A percentile compares a stretch with the other conserved stretches of the same genome.
Conservation (phyloP, 2,329 filamentous ascomycete genomes). For the Diaporthe sp. region DNA sequence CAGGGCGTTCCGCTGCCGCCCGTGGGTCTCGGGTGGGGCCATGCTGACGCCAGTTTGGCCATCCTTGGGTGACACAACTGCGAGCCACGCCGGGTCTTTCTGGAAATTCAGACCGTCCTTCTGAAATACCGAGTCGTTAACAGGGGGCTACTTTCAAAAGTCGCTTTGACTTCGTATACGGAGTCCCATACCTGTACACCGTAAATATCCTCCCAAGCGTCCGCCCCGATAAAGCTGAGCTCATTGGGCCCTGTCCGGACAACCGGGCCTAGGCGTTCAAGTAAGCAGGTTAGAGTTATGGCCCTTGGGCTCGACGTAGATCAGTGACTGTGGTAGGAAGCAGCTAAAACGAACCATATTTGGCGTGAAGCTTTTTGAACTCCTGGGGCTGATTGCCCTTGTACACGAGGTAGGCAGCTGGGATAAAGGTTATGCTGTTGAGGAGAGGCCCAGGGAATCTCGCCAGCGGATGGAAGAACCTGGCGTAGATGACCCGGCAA, state of each 20-base stretch:
- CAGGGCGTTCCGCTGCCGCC: neutral
- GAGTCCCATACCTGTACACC: neutral
- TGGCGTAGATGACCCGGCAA: neutral
- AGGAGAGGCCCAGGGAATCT: neutral
- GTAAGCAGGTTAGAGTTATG: neutral
- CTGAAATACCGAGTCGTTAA: neutral
- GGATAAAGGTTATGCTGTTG: neutral
- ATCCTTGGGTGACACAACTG: neutral
- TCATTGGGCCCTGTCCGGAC: neutral
- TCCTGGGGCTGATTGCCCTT: neutral
- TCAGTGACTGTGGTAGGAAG: neutral
- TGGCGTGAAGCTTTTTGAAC: neutral
- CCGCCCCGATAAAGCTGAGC: neutral
- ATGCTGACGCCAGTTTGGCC: conserved; percentile 4
- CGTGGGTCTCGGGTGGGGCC: neutral
- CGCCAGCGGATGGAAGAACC: neutral
- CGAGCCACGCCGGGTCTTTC: neutral
- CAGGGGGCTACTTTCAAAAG: neutral
- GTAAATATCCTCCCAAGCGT: neutral
- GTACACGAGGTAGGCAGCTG: neutral
- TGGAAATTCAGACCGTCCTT: neutral
- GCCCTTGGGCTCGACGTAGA: no score
- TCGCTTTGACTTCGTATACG: neutral
- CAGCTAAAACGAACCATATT: neutral
- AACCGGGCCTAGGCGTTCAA: neutral